Conservation (phyloP, 176 grass and related monocot species). For the Leersia perrieri region DNA sequence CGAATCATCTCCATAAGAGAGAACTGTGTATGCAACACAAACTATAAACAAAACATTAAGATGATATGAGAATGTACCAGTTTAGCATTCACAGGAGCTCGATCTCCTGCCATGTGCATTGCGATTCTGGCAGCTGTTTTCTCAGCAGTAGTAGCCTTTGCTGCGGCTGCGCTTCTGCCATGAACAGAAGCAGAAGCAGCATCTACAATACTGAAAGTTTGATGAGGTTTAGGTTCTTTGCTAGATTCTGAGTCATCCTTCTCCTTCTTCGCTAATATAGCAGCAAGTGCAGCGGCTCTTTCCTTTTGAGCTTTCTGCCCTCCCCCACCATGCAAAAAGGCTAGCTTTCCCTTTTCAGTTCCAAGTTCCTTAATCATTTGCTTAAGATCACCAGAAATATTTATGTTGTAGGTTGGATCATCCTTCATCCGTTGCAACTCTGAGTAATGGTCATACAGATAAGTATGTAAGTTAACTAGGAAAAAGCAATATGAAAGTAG, state of each 20-base stretch:
- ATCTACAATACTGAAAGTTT: conserved; percentile 96
- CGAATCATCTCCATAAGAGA: conserved; percentile 27
- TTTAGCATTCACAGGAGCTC: conserved; percentile 87
- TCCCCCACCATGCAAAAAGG: conserved; percentile 80
- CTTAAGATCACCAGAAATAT: conserved; percentile 95
- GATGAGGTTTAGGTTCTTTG: conserved; percentile 60
- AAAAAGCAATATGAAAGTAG: conserved; percentile 11
- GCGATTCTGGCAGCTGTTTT: conserved; percentile 93
- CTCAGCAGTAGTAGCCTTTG: conserved; percentile 76
- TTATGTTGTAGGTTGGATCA: conserved; percentile 93
- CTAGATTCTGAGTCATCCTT: conserved; percentile 57
- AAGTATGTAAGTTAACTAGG: conserved; percentile 3
- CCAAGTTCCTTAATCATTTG: conserved; percentile 96
- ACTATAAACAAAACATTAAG: not conserved
- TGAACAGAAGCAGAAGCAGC: conserved; percentile 96
- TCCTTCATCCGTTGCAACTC: conserved; percentile 87
- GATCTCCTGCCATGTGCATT: conserved; percentile 87
- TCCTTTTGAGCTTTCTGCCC: conserved; percentile 94
- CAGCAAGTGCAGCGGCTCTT: conserved; percentile 79
- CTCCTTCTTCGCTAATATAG: conserved; percentile 55
- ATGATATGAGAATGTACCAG: conserved; percentile 55
- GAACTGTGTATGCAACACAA: not conserved
- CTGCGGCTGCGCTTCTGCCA: conserved; percentile 86
- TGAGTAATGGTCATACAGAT: conserved; percentile 15
- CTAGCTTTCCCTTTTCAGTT: conserved; percentile 84